Evolutionary conservation across 768 basidiomycete species (phyloP).

Genomic region (Boletus insuetus): DNA sequence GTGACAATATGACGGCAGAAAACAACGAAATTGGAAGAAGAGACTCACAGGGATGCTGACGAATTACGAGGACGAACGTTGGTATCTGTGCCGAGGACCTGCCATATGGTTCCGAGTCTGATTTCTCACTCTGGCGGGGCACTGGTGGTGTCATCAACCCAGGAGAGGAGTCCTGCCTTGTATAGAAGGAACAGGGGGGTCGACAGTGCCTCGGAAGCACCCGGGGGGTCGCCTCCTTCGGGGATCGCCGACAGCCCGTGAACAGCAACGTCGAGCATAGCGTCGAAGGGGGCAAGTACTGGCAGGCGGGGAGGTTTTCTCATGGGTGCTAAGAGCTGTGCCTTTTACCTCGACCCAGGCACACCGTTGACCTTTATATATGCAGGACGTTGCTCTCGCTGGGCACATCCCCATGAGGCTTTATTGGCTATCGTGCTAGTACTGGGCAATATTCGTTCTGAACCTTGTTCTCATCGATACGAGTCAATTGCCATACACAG

Average conservation of each 20-base stretch:
- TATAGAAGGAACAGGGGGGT: slow-evolving; percentile 10
- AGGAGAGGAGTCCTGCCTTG: slow-evolving; percentile 5
- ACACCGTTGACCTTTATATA: slow-evolving; percentile 15
- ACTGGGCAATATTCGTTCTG: neutral
- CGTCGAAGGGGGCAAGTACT: neutral
- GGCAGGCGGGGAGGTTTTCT: neutral
- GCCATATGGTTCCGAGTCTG: slow-evolving; percentile 10
- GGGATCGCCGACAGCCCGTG: slow-evolving; percentile 14
- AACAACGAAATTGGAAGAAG: slow-evolving; percentile 9
- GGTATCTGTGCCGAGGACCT: slow-evolving; percentile 12
- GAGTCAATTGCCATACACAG: neutral
- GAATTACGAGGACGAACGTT: slow-evolving; percentile 29
- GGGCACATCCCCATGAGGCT: slow-evolving; percentile 5
- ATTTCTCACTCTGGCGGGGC: slow-evolving; percentile 9
- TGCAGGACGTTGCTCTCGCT: slow-evolving; percentile 1
- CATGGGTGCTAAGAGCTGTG: slow-evolving; percentile 3
- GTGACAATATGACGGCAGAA: slow-evolving; percentile 17
- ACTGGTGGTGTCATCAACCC: too few species aligned
- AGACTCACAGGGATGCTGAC: slow-evolving; percentile 14
- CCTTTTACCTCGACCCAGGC: slow-evolving; percentile 14
- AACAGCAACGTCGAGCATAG: neutral
- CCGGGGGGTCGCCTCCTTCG: slow-evolving; percentile 10
- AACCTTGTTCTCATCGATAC: slow-evolving; percentile 14
- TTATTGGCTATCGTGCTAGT: slow-evolving; percentile 10
- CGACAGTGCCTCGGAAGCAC: neutral